Base-by-base conservation (phyloP, 176 grass and related monocot species). In the Triticum urartu region DNA sequence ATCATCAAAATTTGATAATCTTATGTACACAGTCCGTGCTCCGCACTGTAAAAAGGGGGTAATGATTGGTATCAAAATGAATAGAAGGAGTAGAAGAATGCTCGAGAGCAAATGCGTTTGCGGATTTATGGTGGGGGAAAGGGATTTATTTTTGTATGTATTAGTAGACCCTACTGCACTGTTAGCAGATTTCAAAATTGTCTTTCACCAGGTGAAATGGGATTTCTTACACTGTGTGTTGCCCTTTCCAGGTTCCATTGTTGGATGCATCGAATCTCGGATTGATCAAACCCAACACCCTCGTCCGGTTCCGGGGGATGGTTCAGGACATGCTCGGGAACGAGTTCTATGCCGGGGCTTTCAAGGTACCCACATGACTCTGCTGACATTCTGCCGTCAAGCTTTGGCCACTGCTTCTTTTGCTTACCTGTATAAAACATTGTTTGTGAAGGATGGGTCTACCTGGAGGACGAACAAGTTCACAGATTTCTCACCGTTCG, bases 301-400 rank as follows among this genome's bases (percentile, higher is more conserved):
- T 95, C 1, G 92, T 98, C 22, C 85, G 97, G 18, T 95, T 91
- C 56, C 76, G 88, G 26, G 97, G 94, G 47, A 98, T 95, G 97
- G 90, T 98, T 63, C 97, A 98, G 88, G 97, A 98, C 77, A 98
- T 98, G 92, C 88, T 98, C 0, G 97, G 97, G 5, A 98, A 91
- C 75, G 97, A 98, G 17, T 91, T 91, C 58, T 98, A 95, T 32
- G 82, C 94, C 52, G 97, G 97, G 4, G 94, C 92, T 82, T 98
- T 92, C 70, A 95, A 96, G 90, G 97, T 96, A 88, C 32, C 83
- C 6, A 21, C 63, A 3, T 30, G 9, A 11, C 11, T 2, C 0
- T 64, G 9, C 47, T 78, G 30, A 10, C 60, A 30, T 21, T 13
- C 1, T 54, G 12, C 28, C 11, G 17, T 54, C 33, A 39, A 78